Evolutionary conservation across 306 rosid species (phyloP).

Genomic region (Senna siamea): DNA sequence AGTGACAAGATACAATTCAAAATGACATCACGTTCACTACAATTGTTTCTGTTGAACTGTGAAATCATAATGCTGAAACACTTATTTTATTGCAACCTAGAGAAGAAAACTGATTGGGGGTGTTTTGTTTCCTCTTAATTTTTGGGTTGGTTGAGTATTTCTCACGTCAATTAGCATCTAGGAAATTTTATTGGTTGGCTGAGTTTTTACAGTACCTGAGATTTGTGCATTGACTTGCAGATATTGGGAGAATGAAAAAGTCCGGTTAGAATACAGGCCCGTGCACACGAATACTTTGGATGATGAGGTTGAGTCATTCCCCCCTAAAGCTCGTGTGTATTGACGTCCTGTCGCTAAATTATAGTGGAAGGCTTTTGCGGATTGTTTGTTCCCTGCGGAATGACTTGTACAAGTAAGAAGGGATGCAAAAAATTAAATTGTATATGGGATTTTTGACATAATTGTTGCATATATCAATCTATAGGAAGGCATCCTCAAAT

Average conservation of each 20-base stretch:
- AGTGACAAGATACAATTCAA: neutral
- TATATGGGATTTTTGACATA: constrained; percentile 44
- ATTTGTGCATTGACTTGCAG: constrained; percentile 48
- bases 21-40: neutral
- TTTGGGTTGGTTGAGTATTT: too few relatives aligned
- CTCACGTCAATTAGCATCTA: too few relatives aligned
- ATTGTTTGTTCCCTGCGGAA: constrained; percentile 26
- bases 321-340: constrained; percentile 89
- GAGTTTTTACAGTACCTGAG: neutral
- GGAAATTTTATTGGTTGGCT: neutral
- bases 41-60: neutral
- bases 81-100: too few relatives aligned
- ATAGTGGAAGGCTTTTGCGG: neutral
- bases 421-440: constrained; percentile 38
- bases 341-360: constrained; percentile 35
- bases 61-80: too few relatives aligned
- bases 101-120: too few relatives aligned
- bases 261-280: constrained; percentile 70
- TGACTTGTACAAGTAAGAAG: constrained; percentile 27
- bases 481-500: constrained; percentile 34
- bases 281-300: constrained; percentile 83
- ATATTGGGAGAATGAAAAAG: constrained; percentile 72
- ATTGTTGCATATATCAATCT: constrained; percentile 36
- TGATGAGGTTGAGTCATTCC: constrained; percentile 73
- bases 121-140: too few relatives aligned